Evolutionary conservation across 495 filamentous ascomycete genomes (phyloP), one percentile per base, ranked within the genome.

Genomic region (Lasiosphaeria ovina): DNA sequence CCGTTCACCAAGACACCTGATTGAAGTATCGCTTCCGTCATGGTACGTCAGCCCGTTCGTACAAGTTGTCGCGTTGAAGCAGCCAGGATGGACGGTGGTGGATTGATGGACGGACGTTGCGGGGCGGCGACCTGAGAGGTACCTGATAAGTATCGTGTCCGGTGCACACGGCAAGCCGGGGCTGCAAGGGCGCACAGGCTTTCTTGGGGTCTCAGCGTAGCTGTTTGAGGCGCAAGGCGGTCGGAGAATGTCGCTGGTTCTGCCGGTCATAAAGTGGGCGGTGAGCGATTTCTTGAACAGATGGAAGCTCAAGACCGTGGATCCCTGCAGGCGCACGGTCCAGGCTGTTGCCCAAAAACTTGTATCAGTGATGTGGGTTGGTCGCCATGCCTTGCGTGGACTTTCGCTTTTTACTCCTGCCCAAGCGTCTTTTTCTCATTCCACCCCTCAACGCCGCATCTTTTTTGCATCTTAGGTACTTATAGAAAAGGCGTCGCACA

Each of bases 341-440:
- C 58, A 61, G n/a, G 2, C 51, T 17, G 59, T 32, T 17, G 38
- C 48, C 47, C 47, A 55, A 60, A 64, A 59, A 59, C 52, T 57
- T 62, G 63, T 55, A 66, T 61, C 58, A 36, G 38, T 17, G 51
- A 57, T 35, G 58, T 52, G 57, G 58, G 49, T 60, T 58, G 60
- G 38, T 50, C 58, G 36, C 34, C 35, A 45, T 51, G 45, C 31
- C 38, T 32, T 14, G 12, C 44, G 1, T 47, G 5, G 16, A 47
- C 44, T 36, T 54, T 34, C 42, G 11, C 60, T 64, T 63, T 64
- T 61, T 58, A 53, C 61, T 64, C 56, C 32, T 57, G 56, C 44
- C 51, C 55, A 24, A 24, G 35, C 60, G 45, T 53, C 56, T 55
- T 66, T 57, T 53, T 33, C 44, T 45, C 16, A 44, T 35, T 40